Evolutionary conservation across 768 basidiomycete species (phyloP), one percentile per base, ranked within the genome.

Genomic region (Mycena polygramma): DNA sequence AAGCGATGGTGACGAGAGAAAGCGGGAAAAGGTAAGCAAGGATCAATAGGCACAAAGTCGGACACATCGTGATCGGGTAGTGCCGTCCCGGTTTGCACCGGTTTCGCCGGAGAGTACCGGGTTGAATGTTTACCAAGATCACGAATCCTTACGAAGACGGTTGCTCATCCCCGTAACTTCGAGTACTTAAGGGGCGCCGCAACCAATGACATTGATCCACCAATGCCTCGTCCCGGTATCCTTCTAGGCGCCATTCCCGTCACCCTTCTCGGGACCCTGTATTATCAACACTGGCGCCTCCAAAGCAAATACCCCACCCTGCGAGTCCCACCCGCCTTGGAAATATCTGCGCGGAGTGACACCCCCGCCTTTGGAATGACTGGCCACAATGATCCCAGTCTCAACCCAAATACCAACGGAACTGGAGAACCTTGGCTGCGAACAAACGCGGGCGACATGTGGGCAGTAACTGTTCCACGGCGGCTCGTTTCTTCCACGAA

Each of bases 401-500:
- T 11, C 41, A 5, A 2, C 41, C 11, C 1, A 1, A 55, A n/a
- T 24, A 9, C 51, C 7, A 19, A 14, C 19, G 41, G 41, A 41
- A 41, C 15, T 15, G 26, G 26, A 2, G 67, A 68, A 30, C 8
- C n/a, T 14, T 68, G 67, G 67, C 39, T 62, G 53, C 45, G 17
- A 22, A 55, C 67, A 14, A 53, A 62, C 14, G 67, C 60, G 24
- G 67, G 67, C 2, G 53, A 68, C n/a, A 62, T 68, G 60, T 68
- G 53, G 54, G 36, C 53, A 1, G 67, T 43, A n/a, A 62, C 67
- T 41, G 46, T 68, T 20, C 68, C 61, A 15, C 60, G 49, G 19
- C 61, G 58, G 0, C 30, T 54, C 17, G 13, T 54, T 13, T 8
- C 30, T 17, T 14, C 26, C 52, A 10, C 30, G 52, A 5, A 13